A percentile compares a stretch with the other conserved stretches of the same genome.
These are phyloP conservation scores for Blastomyces silverae DNA, from an alignment of 2,329 filamentous ascomycete genomes.

Conservation along the genomic window DNA sequence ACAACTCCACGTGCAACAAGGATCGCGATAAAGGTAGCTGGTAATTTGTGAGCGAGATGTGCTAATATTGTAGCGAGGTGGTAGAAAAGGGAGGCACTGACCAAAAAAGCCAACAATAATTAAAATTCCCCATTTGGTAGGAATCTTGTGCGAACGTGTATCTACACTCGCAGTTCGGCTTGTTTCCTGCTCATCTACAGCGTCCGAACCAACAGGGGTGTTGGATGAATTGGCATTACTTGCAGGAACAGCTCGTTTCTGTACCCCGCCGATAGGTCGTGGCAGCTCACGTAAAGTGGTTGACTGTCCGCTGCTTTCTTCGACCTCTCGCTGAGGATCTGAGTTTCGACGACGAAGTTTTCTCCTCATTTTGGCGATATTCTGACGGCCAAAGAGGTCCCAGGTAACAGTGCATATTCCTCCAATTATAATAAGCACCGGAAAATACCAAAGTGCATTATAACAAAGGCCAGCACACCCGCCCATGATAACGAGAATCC, in stretches of 20 bases:
- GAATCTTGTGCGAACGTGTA: slow-evolving; percentile 19
- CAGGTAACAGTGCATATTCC: slow-evolving; percentile 50
- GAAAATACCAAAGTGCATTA: slow-evolving; percentile 69
- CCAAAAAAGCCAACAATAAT: slow-evolving; percentile 46
- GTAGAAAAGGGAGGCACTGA: slow-evolving; percentile 23
- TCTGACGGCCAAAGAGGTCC: slow-evolving; percentile 51
- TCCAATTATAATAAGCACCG: slow-evolving; percentile 53
- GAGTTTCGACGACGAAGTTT: slow-evolving; percentile 22
- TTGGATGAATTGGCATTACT: slow-evolving; percentile 10
- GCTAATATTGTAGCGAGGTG: not conserved
- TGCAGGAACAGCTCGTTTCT: slow-evolving; percentile 20
- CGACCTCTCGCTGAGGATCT: slow-evolving; percentile 18
- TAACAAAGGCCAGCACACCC: slow-evolving; percentile 62
- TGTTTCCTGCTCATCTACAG: slow-evolving; percentile 2
- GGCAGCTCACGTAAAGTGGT: slow-evolving; percentile 17
- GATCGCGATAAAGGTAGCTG: slow-evolving; percentile 50
- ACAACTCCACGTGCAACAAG: slow-evolving; percentile 46
- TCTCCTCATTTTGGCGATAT: slow-evolving; percentile 31
- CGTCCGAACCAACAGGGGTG: not conserved
- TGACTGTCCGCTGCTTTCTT: slow-evolving; percentile 16
- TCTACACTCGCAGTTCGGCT: slow-evolving; percentile 10
- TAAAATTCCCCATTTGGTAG: slow-evolving; percentile 20
- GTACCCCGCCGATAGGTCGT: slow-evolving; percentile 4
- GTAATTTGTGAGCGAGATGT: slow-evolving; percentile 9
- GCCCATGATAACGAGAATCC: slow-evolving; percentile 57